Percentiles rank a stretch among this genome's conserved stretches.
These are phyloP conservation scores for Fusarium hainanense DNA, from an alignment of 2,329 filamentous ascomycete genomes.

Conservation along the genomic window DNA sequence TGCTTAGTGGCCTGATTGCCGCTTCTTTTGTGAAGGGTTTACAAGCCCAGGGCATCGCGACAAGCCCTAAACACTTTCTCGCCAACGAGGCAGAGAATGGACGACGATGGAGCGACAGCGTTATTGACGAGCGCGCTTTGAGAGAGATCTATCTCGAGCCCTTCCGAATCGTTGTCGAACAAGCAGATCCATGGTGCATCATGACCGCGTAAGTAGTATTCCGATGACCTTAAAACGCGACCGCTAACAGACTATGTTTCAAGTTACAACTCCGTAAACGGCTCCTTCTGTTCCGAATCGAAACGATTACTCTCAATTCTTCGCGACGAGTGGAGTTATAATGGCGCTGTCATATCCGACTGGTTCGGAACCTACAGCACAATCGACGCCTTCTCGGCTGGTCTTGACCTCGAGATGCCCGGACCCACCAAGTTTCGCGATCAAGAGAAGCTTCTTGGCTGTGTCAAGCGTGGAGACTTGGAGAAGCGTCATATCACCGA, in stretches of 20 bases:
- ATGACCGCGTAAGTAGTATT: background rate
- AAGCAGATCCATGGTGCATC: background rate
- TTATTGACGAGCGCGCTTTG: background rate
- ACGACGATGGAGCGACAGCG: background rate
- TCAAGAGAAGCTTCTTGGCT: background rate
- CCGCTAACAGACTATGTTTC: no score
- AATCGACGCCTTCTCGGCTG: background rate
- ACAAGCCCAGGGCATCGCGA: background rate
- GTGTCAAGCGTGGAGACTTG: background rate
- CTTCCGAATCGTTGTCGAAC: background rate
- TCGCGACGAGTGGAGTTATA: background rate
- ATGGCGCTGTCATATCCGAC: background rate
- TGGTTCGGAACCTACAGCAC: slow-evolving; percentile 2
- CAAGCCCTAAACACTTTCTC: background rate
- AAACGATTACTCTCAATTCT: background rate
- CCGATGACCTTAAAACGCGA: no score
- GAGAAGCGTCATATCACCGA: background rate
- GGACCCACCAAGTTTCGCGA: background rate
- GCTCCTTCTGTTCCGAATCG: background rate
- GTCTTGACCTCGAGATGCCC: slow-evolving; percentile 1
- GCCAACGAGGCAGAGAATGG: background rate
- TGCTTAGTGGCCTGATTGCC: background rate
- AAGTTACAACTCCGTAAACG: background rate
- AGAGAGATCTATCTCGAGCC: background rate
- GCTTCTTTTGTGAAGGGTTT: background rate